phyloP scores from a whole-genome alignment of 768 basidiomycete species.

The Boletales sp. region DNA sequence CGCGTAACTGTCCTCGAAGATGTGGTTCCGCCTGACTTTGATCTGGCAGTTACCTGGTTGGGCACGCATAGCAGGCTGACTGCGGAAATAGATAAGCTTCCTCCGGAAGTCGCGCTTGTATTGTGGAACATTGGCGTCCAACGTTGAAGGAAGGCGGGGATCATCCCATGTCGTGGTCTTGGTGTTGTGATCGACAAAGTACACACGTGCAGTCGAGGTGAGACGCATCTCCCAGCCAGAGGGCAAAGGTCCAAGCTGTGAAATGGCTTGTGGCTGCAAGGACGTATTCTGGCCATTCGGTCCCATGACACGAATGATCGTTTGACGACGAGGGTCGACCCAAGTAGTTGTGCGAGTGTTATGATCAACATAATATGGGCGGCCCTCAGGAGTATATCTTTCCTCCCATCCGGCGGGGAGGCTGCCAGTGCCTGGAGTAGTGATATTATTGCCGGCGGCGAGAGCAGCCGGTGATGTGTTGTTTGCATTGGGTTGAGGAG shows the following conservation, averaged over 20 bases:
- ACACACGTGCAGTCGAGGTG: slow-evolving; percentile 95
- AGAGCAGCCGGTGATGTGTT: slow-evolving; percentile 45
- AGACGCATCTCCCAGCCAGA: slow-evolving; percentile 99
- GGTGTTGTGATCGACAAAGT: slow-evolving; percentile 99
- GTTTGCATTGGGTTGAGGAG: slow-evolving; percentile 24
- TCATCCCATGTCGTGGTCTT: slow-evolving; percentile 99
- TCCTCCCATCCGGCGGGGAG: slow-evolving; percentile 99
- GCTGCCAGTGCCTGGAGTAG: slow-evolving; percentile 77
- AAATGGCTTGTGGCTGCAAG: slow-evolving; percentile 91
- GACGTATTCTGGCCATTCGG: slow-evolving; percentile 85
- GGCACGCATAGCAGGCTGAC: slow-evolving; percentile 95
- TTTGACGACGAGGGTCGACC: slow-evolving; percentile 98
- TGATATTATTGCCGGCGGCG: slow-evolving; percentile 46
- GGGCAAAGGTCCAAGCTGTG: slow-evolving; percentile 93
- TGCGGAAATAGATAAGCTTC: slow-evolving; percentile 99
- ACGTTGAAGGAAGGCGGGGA: slow-evolving; percentile 89
- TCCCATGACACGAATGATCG: slow-evolving; percentile 94
- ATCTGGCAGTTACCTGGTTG: slow-evolving; percentile 99
- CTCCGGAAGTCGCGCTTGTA: slow-evolving; percentile 99
- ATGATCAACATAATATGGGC: slow-evolving; percentile 99
- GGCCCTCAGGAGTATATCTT: slow-evolving; percentile 95
- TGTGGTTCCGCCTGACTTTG: slow-evolving; percentile 96
- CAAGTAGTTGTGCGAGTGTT: slow-evolving; percentile 99
- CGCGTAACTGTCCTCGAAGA: slow-evolving; percentile 98
- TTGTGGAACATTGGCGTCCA: slow-evolving; percentile 96